Base-by-base conservation (phyloP, 768 basidiomycete genomes). In the Coprinellus micaceus region DNA sequence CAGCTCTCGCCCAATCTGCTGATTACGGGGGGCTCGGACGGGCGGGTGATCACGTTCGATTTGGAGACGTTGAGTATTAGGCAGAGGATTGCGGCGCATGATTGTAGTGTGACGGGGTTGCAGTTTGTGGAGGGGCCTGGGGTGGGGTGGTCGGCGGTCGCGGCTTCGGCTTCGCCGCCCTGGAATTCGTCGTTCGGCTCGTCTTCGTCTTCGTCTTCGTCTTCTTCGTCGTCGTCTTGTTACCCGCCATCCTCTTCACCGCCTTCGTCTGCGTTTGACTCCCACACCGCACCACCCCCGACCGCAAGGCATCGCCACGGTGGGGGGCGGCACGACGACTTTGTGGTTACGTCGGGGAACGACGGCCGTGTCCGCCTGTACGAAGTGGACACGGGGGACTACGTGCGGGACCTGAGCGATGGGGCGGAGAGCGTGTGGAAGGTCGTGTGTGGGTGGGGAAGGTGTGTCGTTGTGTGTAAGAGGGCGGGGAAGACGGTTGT, bases 351-450 rank as follows among this genome's bases (percentile, higher is more conserved):
- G 0, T 84, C 87, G 19, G 92, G 92, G 37, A 92, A 90, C 63
- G 93, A 94, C 61, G 93, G 94, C 6, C 78, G 89, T 3, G 92
- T 89, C 58, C 72, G 85, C 61, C 66, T 94, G 65, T 94, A 79
- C 71, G 88, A 84, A 69, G 82, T 77, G 10, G 70, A 73, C 57
- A 86, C 82, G 15, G 91, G 91, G 22, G 69, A 72, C 47, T 76
- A 82, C 66, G 82, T 96, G 60, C 75, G 94, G 53, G 93, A 94
- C 64, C 66, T 96, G 65, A 85, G 80, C 46, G 85, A 87, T 56
- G 81, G 79, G 22, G 87, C 86, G 58, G 92, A 95, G 67, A 83
- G 81, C 55, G 86, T 94, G 52, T 98, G 94, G 95, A 86, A 92
- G 73, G 88, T 93, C 40, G 84, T 78, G 37, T 89, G 86, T 73